Percentiles rank a stretch among this genome's conserved stretches.
phyloP scores from a whole-genome alignment of 768 basidiomycete species.

The Hericium rajendrae region DNA sequence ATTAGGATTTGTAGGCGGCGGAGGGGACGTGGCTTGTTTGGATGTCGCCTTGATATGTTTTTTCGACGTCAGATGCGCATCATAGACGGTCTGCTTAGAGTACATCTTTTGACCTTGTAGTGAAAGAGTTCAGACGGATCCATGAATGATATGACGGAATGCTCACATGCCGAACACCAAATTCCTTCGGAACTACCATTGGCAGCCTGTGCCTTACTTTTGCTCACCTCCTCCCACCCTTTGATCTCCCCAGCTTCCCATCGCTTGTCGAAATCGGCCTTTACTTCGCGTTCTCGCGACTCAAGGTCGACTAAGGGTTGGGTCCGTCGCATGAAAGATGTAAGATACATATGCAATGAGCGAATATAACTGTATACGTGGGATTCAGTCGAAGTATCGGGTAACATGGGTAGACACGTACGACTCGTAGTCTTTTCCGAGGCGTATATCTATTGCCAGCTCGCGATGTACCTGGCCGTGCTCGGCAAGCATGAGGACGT shows the following conservation, averaged over 20 bases:
- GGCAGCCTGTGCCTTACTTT: constrained; percentile 27
- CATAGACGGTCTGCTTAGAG: constrained; percentile 95
- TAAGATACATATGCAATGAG: constrained; percentile 70
- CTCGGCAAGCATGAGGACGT: constrained; percentile 64
- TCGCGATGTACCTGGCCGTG: constrained; percentile 55
- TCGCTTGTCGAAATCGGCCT: constrained; percentile 60
- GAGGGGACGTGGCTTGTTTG: constrained; percentile 45
- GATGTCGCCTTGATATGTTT: constrained; percentile 90
- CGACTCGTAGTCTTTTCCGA: constrained; percentile 72
- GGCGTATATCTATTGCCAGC: constrained; percentile 55
- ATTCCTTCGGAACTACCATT: constrained; percentile 58
- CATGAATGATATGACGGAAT: constrained; percentile 1
- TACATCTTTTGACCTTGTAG: constrained; percentile 83
- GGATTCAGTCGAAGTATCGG: neutral
- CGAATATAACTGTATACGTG: constrained; percentile 61
- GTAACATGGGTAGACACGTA: constrained; percentile 28
- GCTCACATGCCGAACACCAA: constrained; percentile 91
- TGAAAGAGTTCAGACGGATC: constrained; percentile 4
- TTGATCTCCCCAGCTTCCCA: constrained; percentile 74
- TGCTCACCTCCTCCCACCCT: constrained; percentile 58
- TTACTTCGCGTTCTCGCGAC: constrained; percentile 51
- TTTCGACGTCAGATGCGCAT: constrained; percentile 91
- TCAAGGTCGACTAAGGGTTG: constrained; percentile 77
- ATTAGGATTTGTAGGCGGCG: constrained; percentile 48
- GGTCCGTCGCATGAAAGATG: constrained; percentile 79